Evolutionary conservation across 2,329 filamentous ascomycete species (phyloP).

Genomic region (Colletotrichum gigasporum): DNA sequence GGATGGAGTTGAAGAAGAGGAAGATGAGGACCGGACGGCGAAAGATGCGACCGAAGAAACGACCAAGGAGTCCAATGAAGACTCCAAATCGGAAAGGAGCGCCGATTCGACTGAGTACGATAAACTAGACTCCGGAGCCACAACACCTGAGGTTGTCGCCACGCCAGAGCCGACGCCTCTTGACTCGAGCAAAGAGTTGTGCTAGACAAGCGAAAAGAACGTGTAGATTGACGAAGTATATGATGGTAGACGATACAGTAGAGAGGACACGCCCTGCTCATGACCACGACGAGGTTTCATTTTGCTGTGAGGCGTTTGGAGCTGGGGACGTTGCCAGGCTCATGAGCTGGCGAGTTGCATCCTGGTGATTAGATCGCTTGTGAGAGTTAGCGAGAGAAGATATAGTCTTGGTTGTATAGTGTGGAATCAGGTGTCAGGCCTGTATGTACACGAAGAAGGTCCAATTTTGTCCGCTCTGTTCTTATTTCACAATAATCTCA

Average conservation of each 20-base stretch:
- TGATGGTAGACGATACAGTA: slow-evolving; percentile 6
- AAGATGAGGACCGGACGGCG: no score
- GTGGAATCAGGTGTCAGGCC: not conserved
- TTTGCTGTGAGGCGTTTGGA: not conserved
- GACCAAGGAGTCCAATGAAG: slow-evolving; percentile 20
- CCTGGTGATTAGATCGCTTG: not conserved
- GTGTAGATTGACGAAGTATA: not conserved
- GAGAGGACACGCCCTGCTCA: not conserved
- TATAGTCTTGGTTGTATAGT: not conserved
- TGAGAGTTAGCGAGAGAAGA: not conserved
- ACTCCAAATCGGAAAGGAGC: slow-evolving; percentile 31
- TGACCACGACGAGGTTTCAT: not conserved
- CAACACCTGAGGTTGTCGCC: slow-evolving; percentile 28
- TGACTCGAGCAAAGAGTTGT: slow-evolving; percentile 38
- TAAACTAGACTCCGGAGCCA: slow-evolving; percentile 30
- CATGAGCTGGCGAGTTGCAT: not conserved
- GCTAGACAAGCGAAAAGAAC: slow-evolving; percentile 12
- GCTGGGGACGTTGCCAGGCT: not conserved
- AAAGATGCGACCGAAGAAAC: not conserved
- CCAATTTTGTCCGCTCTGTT: not conserved
- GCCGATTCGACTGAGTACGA: slow-evolving; percentile 31
- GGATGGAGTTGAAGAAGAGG: not conserved
- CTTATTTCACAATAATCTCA: not conserved
- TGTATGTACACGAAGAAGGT: not conserved
- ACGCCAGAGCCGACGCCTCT: slow-evolving; percentile 43